Percentiles rank a stretch among this genome's conserved stretches.
Conservation (phyloP, 2,329 filamentous ascomycete genomes). For the Microsporum canis region DNA sequence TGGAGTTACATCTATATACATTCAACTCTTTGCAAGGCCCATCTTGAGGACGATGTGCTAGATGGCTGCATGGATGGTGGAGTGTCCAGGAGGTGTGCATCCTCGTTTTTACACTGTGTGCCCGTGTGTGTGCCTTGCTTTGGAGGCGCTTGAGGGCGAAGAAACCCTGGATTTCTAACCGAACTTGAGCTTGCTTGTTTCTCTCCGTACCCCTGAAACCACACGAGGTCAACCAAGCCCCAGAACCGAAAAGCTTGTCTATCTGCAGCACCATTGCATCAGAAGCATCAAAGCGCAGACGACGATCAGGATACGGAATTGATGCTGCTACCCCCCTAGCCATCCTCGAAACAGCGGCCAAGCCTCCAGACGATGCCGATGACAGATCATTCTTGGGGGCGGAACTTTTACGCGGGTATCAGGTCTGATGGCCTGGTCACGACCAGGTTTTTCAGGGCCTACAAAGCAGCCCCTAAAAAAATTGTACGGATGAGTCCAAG, state of each 20-base stretch:
- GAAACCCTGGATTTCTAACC: neutral
- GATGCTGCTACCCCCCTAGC: neutral
- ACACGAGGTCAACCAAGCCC: neutral
- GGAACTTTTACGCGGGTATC: neutral
- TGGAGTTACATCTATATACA: neutral
- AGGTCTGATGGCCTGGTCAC: neutral
- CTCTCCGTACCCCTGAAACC: neutral
- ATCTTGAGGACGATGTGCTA: neutral
- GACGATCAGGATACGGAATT: neutral
- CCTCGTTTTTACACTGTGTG: neutral
- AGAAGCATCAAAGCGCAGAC: neutral
- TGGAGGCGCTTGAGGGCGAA: neutral
- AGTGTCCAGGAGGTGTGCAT: neutral
- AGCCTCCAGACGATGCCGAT: neutral
- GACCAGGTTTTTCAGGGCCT: neutral
- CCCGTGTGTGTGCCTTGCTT: neutral
- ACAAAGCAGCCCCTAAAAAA: neutral
- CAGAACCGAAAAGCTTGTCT: neutral
- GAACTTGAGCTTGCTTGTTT: neutral
- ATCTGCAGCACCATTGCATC: conserved; percentile 2
- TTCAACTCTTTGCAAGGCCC: neutral
- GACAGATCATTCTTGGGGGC: neutral
- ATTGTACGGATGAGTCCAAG: neutral
- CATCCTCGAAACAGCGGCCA: neutral
- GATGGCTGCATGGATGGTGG: neutral